A percentile compares a stretch with the other conserved stretches of the same genome.
phyloP scores from a whole-genome alignment of 2,329 filamentous ascomycete species.

The Ilyonectria destructans region DNA sequence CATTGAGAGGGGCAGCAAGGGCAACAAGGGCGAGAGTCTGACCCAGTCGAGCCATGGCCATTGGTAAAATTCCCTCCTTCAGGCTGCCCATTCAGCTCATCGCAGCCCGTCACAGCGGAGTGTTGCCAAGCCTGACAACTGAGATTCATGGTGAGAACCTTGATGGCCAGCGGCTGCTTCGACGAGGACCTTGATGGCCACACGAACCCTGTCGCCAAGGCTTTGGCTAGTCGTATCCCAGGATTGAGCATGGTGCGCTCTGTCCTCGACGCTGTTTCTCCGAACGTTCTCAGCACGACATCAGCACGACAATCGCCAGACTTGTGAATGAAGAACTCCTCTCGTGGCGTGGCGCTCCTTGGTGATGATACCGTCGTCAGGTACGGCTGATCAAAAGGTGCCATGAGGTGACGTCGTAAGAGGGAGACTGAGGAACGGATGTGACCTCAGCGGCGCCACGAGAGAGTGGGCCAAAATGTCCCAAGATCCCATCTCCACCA shows the following conservation, averaged over 20 bases:
- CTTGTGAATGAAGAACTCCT: background rate
- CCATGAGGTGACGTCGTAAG: background rate
- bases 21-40: background rate
- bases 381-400: background rate
- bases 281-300: background rate
- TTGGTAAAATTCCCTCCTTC: slow-evolving; percentile 9
- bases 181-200: slow-evolving; percentile 45
- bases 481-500: background rate
- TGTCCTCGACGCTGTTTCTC: background rate
- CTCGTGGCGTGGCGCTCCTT: background rate
- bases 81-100: background rate
- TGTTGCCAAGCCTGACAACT: slow-evolving; percentile 33
- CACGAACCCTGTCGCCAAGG: slow-evolving; percentile 24
- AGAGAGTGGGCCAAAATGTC: background rate
- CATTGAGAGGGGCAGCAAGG: background rate
- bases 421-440: background rate
- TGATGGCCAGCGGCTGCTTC: slow-evolving; percentile 24
- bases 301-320: background rate
- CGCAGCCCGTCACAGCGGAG: background rate
- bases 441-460: too few relatives aligned
- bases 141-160: slow-evolving; percentile 24
- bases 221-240: background rate
- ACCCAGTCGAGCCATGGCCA: background rate
- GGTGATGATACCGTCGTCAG: background rate
- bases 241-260: background rate